Evolutionary conservation across 106 monocot genomes (phyloP).

Genomic region (Ottelia alismoides): DNA sequence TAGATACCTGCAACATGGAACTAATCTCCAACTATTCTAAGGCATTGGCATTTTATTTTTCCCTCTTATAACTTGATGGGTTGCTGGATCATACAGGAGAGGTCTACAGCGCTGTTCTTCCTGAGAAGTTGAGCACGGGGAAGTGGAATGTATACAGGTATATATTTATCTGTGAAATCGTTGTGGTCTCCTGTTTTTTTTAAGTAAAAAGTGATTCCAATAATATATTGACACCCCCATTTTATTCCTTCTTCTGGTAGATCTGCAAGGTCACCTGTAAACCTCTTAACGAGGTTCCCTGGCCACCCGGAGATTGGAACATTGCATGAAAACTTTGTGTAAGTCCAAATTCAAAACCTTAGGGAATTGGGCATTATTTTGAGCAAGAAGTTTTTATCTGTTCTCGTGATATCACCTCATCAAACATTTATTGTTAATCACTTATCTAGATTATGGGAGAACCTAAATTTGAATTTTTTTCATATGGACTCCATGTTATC

Average conservation of each 20-base stretch:
- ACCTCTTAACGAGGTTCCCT: slow-evolving; percentile 39
- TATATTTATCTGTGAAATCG: neutral
- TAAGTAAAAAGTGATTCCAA: slow-evolving; percentile 2
- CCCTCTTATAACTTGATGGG: neutral
- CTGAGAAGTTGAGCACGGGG: slow-evolving; percentile 21
- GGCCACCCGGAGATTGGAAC: slow-evolving; percentile 71
- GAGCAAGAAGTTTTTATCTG: too few species aligned
- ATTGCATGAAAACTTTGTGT: slow-evolving; percentile 96
- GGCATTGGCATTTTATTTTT: neutral
- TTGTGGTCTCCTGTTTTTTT: neutral
- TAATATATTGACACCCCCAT: too few species aligned
- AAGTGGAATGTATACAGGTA: slow-evolving; percentile 99
- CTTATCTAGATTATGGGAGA: too few species aligned
- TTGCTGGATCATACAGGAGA: slow-evolving; percentile 5
- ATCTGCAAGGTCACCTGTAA: slow-evolving; percentile 71
- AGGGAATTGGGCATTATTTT: too few species aligned
- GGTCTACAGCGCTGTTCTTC: slow-evolving; percentile 25
- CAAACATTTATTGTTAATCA: too few species aligned
- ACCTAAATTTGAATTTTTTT: too few species aligned
- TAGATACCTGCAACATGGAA: neutral
- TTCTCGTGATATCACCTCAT: too few species aligned
- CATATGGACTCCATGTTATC: too few species aligned
- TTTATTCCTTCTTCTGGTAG: slow-evolving; percentile 16
- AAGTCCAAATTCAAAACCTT: slow-evolving; percentile 24
- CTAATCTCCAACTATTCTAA: neutral